phyloP scores from a whole-genome alignment of 495 filamentous ascomycete genomes.

The Neurospora terricola region DNA sequence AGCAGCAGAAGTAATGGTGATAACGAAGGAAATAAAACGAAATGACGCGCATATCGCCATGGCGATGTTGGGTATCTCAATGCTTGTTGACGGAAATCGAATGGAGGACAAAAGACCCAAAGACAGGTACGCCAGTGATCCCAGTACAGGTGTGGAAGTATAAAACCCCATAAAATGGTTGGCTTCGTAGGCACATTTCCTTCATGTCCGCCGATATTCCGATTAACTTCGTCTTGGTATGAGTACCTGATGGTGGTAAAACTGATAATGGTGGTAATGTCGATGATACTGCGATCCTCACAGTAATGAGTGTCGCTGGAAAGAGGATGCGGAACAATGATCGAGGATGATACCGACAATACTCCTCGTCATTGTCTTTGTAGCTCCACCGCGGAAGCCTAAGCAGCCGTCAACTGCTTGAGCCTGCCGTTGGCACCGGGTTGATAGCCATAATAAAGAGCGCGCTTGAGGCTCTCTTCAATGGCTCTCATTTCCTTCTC shows the following conservation, averaged over 20 bases:
- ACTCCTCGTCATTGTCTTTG: background rate
- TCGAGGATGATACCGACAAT: background rate
- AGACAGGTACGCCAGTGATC: background rate
- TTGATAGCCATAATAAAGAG: slow-evolving; percentile 3
- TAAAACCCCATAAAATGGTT: background rate
- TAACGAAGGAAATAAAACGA: background rate
- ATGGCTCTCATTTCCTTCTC: slow-evolving; percentile 30
- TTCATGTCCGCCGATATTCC: background rate
- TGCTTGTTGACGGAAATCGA: background rate
- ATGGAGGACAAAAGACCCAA: background rate
- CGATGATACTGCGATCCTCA: background rate
- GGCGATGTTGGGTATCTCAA: background rate
- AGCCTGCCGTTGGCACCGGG: background rate
- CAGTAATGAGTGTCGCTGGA: background rate
- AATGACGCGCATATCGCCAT: background rate
- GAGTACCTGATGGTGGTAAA: background rate
- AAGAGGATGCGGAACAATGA: background rate
- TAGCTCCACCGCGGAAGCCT: background rate
- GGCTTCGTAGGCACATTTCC: background rate
- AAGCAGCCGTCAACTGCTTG: background rate
- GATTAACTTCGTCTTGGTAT: background rate
- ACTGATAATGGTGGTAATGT: background rate
- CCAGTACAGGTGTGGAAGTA: background rate
- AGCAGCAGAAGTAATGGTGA: background rate
- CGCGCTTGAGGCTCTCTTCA: slow-evolving; percentile 26